A percentile compares a stretch with the other conserved stretches of the same genome.
Conservation (phyloP, 2,329 filamentous ascomycete species). For the Botrytis cinerea region DNA sequence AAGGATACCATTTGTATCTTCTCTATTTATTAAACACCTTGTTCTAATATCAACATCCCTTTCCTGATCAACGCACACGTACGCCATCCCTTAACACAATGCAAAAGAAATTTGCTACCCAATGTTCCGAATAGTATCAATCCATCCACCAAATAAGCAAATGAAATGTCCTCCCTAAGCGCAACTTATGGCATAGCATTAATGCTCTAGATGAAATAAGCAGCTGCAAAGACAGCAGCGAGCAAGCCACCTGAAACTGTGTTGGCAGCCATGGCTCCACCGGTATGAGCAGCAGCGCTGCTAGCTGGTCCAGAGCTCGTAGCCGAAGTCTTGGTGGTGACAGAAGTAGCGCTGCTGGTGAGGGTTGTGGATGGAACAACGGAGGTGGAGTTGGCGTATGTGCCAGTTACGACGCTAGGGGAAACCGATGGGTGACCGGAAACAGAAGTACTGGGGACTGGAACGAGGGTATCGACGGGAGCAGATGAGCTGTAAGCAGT, state of each 20-base stretch:
- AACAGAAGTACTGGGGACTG: neutral
- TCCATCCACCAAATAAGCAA: neutral
- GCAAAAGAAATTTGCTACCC: neutral
- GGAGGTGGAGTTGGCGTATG: neutral
- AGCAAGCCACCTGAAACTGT: neutral
- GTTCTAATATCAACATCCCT: neutral
- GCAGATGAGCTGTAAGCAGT: too few species aligned
- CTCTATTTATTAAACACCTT: conserved; percentile 7
- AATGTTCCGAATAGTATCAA: neutral
- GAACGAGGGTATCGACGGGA: neutral
- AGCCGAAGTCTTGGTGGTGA: neutral
- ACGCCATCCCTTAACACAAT: neutral
- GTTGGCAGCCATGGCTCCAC: neutral
- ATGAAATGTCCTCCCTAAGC: neutral
- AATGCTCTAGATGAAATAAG: neutral
- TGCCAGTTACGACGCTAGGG: neutral
- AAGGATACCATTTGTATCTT: neutral
- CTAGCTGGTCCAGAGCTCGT: neutral
- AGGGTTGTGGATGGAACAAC: neutral
- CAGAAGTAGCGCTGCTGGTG: neutral
- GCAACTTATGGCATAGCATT: neutral
- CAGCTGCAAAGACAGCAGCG: neutral
- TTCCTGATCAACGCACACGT: neutral
- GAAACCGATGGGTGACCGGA: neutral
- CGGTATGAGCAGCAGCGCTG: neutral